Percentiles rank a stretch among this genome's conserved stretches.
phyloP scores from a whole-genome alignment of 805 yeast species.

The Saturnispora mendoncae region DNA sequence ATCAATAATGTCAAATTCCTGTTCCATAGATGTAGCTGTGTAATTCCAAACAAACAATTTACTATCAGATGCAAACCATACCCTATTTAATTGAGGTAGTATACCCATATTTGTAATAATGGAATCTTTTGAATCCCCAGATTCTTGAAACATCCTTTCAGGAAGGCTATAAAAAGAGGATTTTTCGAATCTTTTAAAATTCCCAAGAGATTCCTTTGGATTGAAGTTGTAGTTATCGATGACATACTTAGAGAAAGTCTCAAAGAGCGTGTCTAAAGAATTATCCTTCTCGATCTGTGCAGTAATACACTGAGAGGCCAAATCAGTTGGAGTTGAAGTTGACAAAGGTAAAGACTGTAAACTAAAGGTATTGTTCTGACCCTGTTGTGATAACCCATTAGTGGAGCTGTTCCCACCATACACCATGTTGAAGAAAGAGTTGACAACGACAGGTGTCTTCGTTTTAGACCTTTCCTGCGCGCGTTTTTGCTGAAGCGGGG shows the following conservation, averaged over 20 bases:
- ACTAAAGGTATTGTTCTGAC: constrained; percentile 1
- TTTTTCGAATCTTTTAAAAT: constrained; percentile 71
- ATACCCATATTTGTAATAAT: constrained; percentile 72
- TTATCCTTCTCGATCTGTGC: constrained; percentile 50
- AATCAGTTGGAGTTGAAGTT: constrained; percentile 41
- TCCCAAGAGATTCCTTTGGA: constrained; percentile 34
- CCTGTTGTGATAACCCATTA: not conserved
- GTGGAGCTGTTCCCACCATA: constrained; percentile 3
- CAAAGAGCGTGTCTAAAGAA: constrained; percentile 48
- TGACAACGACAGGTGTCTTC: constrained; percentile 9
- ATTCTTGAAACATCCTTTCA: constrained; percentile 36
- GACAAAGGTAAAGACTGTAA: constrained; percentile 42
- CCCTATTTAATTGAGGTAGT: constrained; percentile 67
- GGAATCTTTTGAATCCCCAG: constrained; percentile 8
- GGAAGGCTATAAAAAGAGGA: constrained; percentile 65
- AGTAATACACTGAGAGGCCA: constrained; percentile 58
- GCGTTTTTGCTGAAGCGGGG: constrained; percentile 23
- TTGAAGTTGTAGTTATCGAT: constrained; percentile 60
- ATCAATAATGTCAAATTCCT: constrained; percentile 72
- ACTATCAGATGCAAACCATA: constrained; percentile 82
- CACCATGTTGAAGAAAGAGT: constrained; percentile 4
- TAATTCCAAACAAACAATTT: constrained; percentile 82
- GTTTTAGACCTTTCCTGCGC: constrained; percentile 17
- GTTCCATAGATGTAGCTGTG: constrained; percentile 31
- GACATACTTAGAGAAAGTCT: constrained; percentile 47